Conservation (phyloP, 106 monocot species). For the Allium cepa region DNA sequence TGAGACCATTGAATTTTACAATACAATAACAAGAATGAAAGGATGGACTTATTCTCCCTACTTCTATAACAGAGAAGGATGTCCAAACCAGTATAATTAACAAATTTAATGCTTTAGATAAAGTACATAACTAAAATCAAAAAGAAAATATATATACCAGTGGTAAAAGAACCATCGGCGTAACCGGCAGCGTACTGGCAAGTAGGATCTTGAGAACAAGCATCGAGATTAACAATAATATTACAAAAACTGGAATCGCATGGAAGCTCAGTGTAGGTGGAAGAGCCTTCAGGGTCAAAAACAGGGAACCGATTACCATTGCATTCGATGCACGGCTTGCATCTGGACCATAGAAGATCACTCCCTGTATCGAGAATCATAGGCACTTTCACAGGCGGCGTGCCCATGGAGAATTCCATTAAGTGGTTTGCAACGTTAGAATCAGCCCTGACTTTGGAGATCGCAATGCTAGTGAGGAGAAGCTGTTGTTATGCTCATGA, state of each 20-base stretch:
- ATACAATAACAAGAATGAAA: too few relatives aligned
- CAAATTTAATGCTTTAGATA: too few relatives aligned
- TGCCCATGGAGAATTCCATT: constrained; percentile 14
- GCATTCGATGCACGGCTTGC: constrained; percentile 9
- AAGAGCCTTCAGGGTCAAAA: constrained; percentile 1
- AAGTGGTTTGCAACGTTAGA: constrained; percentile 11
- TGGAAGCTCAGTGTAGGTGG: background rate
- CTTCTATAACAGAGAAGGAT: too few relatives aligned
- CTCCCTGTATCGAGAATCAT: constrained; percentile 13
- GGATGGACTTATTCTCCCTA: too few relatives aligned
- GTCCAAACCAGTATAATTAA: too few relatives aligned
- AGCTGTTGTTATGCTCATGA: too few relatives aligned
- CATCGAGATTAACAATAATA: too few relatives aligned
- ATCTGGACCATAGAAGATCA: constrained; percentile 10
- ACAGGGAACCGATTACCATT: background rate
- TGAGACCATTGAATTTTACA: too few relatives aligned
- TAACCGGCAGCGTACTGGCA: constrained; percentile 9
- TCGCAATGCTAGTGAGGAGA: background rate
- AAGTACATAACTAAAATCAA: too few relatives aligned
- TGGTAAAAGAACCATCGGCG: constrained; percentile 4
- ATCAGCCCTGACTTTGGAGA: background rate
- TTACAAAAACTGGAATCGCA: too few relatives aligned
- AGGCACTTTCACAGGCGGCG: constrained; percentile 4
- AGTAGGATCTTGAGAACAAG: background rate
- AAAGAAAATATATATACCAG: background rate